These are phyloP conservation scores for Hygrocybe punicea DNA, from an alignment of 768 basidiomycete genomes.

Conservation along the genomic window DNA sequence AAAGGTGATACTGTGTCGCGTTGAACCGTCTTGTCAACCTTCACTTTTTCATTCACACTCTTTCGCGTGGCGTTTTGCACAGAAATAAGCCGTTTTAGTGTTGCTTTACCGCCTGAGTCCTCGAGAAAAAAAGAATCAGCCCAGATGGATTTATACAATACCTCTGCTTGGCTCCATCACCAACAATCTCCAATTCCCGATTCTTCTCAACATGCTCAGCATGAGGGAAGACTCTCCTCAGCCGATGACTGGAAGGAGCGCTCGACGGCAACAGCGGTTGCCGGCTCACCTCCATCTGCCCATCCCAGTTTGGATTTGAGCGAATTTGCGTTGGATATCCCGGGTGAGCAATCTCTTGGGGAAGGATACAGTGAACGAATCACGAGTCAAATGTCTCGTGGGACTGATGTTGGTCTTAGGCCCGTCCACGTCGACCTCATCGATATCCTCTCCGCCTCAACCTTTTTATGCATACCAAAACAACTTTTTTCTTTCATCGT, in stretches of 20 bases:
- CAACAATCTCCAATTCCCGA: constrained; percentile 34
- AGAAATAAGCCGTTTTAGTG: constrained; percentile 33
- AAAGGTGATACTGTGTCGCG: constrained; percentile 25
- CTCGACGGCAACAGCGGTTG: constrained; percentile 18
- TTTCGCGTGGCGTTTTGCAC: constrained; percentile 18
- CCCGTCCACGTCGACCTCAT: constrained; percentile 35
- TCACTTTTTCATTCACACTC: constrained; percentile 2
- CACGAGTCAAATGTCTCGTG: not conserved
- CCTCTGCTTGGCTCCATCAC: constrained; percentile 42
- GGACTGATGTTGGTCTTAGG: constrained; percentile 11
- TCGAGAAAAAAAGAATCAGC: constrained; percentile 34
- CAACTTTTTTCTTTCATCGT: constrained; percentile 29
- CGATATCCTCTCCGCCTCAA: constrained; percentile 40
- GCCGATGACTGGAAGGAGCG: constrained; percentile 50
- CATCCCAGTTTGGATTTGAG: constrained; percentile 37
- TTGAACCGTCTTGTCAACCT: constrained; percentile 16
- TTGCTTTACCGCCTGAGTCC: constrained; percentile 28
- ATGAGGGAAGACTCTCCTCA: constrained; percentile 26
- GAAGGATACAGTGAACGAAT: not conserved
- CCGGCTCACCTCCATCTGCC: constrained; percentile 19
- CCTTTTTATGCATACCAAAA: constrained; percentile 42
- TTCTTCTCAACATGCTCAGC: constrained; percentile 29
- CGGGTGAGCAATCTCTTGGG: constrained; percentile 32
- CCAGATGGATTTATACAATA: constrained; percentile 45
- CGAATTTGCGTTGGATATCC: constrained; percentile 44